These are phyloP conservation scores for Globisporangium uncinulatum DNA, from an alignment of 352 stramenopile genomes.

Conservation along the genomic window DNA sequence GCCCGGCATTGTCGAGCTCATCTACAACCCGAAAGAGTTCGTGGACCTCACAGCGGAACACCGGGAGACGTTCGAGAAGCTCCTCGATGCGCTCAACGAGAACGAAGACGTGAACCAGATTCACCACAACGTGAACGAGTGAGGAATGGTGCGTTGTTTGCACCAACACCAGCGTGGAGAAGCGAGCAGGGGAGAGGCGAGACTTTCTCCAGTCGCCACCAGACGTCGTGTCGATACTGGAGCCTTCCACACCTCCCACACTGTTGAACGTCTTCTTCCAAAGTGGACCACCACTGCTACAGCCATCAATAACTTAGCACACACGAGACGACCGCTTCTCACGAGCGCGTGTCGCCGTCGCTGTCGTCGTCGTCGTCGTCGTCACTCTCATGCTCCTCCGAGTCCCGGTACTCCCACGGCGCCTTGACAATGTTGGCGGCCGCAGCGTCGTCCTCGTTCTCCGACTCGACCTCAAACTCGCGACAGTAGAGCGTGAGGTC, in stretches of 20 bases:
- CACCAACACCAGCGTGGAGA: background rate
- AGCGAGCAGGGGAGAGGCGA: too few species aligned
- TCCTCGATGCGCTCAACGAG: slow-evolving; percentile 68
- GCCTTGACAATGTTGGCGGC: slow-evolving; percentile 15
- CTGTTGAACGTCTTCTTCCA: background rate
- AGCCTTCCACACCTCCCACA: too few species aligned
- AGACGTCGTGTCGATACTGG: background rate
- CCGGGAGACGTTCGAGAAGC: slow-evolving; percentile 63
- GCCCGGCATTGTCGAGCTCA: slow-evolving; percentile 66
- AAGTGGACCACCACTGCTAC: background rate
- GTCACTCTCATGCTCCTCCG: slow-evolving; percentile 19
- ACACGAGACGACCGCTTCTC: background rate
- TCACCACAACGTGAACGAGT: slow-evolving; percentile 82
- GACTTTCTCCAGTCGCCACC: too few species aligned
- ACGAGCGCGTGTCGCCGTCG: slow-evolving; percentile 2
- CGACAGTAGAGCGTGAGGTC: slow-evolving; percentile 31
- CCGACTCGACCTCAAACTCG: slow-evolving; percentile 59
- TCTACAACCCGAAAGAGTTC: slow-evolving; percentile 80
- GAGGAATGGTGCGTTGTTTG: background rate
- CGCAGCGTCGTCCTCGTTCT: slow-evolving; percentile 39
- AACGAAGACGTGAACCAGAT: slow-evolving; percentile 81
- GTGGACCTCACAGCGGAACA: slow-evolving; percentile 48
- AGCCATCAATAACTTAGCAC: background rate
- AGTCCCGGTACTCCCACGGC: slow-evolving; percentile 15
- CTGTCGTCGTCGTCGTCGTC: slow-evolving; percentile 33